These are phyloP conservation scores for Trametes hirsuta DNA, from an alignment of 1,284 basidiomycete genomes.

Conservation along the genomic window DNA sequence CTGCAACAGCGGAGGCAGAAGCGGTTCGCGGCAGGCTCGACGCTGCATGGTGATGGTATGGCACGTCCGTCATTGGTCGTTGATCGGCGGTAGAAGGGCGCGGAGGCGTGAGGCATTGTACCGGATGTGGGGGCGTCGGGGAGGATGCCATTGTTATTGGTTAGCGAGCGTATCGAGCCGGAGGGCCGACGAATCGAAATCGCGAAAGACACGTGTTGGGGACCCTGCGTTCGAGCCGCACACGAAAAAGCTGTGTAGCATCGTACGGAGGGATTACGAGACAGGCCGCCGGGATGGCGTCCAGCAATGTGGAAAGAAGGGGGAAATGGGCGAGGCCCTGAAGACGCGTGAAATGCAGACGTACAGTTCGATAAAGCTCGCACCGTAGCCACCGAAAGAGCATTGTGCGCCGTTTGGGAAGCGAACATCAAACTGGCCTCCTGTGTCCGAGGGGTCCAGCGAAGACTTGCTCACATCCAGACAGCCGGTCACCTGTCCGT, in stretches of 20 bases:
- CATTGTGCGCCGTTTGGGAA: conserved; percentile 57
- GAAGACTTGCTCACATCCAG: conserved; percentile 43
- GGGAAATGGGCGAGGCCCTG: conserved; percentile 4
- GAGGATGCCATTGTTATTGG: neutral
- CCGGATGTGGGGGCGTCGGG: neutral
- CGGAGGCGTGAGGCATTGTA: neutral
- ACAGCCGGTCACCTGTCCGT: conserved; percentile 51
- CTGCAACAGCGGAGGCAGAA: conserved; percentile 56
- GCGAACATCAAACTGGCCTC: conserved; percentile 54
- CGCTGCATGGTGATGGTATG: conserved; percentile 32
- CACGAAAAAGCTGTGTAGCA: conserved; percentile 12
- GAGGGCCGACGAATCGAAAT: conserved; percentile 7
- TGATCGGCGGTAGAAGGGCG: neutral
- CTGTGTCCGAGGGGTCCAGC: conserved; percentile 43
- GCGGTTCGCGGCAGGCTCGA: conserved; percentile 48
- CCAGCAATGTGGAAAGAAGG: neutral
- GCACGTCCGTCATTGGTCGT: conserved; percentile 3
- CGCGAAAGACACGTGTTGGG: conserved; percentile 16
- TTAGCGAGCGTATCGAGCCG: conserved; percentile 13
- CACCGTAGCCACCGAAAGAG: conserved; percentile 51
- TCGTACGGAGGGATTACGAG: conserved; percentile 13
- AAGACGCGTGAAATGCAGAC: conserved; percentile 23
- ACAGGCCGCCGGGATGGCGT: conserved; percentile 1
- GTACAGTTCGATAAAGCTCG: conserved; percentile 56
- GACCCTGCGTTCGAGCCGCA: conserved; percentile 1